A percentile compares a stretch with the other conserved stretches of the same genome.
Evolutionary conservation across 345 rosid genomes (phyloP).

Genomic region (Brassica incana): DNA sequence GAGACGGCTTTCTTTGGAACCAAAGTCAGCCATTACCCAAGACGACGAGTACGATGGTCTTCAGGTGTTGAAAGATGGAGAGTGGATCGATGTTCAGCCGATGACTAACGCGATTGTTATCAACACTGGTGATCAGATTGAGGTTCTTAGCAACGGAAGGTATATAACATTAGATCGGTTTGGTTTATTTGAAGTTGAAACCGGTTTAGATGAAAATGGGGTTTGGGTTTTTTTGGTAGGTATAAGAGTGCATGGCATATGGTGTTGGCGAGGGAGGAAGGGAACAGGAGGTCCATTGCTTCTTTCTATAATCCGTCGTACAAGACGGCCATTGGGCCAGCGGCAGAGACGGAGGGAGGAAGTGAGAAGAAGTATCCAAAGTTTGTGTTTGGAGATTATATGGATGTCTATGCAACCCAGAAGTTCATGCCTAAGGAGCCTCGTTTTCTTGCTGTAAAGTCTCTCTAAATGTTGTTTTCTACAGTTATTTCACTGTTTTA

Average conservation of each 20-base stretch:
- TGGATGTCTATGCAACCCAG: constrained; percentile 80
- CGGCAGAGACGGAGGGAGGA: constrained; percentile 35
- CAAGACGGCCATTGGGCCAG: constrained; percentile 75
- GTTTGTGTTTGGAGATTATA: constrained; percentile 86
- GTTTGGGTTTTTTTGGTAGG: constrained; percentile 19
- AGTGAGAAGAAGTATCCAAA: constrained; percentile 51
- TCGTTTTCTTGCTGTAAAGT: constrained; percentile 70
- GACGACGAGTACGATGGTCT: constrained; percentile 83
- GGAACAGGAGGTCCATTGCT: constrained; percentile 78
- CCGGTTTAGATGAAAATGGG: not conserved
- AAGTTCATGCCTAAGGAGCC: constrained; percentile 89
- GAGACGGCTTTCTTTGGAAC: constrained; percentile 70
- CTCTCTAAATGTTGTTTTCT: constrained; percentile 40
- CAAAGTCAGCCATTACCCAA: constrained; percentile 92
- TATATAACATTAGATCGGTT: not conserved
- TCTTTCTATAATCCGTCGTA: constrained; percentile 83
- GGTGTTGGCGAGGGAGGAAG: constrained; percentile 48
- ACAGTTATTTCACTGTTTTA: constrained; percentile 26
- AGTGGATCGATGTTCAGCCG: constrained; percentile 89
- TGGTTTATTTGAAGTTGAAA: not conserved
- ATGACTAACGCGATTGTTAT: constrained; percentile 64
- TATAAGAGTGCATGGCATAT: constrained; percentile 94
- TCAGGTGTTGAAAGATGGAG: constrained; percentile 73
- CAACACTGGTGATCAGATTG: constrained; percentile 92
- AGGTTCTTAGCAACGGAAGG: constrained; percentile 80